These are phyloP conservation scores for Coniochaeta sp. DNA, from an alignment of 2,329 filamentous ascomycete genomes.

Conservation along the genomic window DNA sequence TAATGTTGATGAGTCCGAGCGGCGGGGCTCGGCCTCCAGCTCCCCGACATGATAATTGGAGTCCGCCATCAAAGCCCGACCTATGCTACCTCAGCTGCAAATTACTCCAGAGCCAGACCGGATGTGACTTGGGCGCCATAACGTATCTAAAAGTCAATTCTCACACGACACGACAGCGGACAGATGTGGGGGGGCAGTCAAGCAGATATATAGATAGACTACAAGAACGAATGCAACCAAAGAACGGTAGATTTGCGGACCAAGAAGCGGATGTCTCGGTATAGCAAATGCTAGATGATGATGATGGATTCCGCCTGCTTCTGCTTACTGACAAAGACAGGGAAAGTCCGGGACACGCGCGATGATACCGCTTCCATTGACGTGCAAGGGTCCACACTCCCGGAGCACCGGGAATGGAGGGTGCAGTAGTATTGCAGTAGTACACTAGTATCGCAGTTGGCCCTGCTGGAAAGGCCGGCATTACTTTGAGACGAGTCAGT, in stretches of 20 bases:
- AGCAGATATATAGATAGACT: too few relatives aligned
- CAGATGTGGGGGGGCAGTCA: too few relatives aligned
- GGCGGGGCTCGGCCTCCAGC: neutral
- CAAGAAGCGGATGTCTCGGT: neutral
- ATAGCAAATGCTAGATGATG: neutral
- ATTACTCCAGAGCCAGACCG: neutral
- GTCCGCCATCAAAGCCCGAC: neutral
- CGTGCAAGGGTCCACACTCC: neutral
- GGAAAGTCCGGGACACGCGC: neutral
- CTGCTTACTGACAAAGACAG: neutral
- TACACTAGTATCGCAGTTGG: too few relatives aligned
- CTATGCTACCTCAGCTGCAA: neutral
- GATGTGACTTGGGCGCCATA: neutral
- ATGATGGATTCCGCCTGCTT: neutral
- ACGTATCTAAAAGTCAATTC: neutral
- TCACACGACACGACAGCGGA: neutral
- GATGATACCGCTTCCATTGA: neutral
- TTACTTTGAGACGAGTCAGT: too few relatives aligned
- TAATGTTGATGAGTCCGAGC: neutral
- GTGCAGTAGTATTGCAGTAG: too few relatives aligned
- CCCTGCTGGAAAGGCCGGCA: neutral
- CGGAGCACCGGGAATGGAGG: neutral
- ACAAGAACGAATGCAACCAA: neutral
- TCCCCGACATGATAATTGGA: neutral
- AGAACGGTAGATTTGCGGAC: neutral